A percentile compares a stretch with the other conserved stretches of the same genome.
Conservation (phyloP, 768 basidiomycete species). For the Termitomyces titanicus region DNA sequence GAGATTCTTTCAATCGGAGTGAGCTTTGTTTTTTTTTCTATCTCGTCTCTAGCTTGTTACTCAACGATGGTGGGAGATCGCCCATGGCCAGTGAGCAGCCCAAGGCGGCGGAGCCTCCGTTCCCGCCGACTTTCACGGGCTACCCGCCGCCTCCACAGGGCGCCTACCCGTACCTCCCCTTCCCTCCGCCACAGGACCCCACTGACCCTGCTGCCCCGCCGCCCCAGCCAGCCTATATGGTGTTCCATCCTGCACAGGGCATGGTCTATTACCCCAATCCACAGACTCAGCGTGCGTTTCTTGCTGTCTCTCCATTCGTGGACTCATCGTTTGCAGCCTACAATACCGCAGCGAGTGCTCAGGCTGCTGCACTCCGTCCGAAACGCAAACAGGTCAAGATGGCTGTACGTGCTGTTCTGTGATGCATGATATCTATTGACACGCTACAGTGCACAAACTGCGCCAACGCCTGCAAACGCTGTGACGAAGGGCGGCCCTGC, state of each 20-base stretch:
- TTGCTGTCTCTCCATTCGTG: not conserved
- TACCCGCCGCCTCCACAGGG: conserved; percentile 27
- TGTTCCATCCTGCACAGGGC: conserved; percentile 37
- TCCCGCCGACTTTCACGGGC: conserved; percentile 25
- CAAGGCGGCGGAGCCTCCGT: conserved; percentile 27
- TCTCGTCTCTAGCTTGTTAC: not conserved
- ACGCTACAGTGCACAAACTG: conserved; percentile 69
- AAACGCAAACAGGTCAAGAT: conserved; percentile 90
- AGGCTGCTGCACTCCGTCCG: conserved; percentile 36
- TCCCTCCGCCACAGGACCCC: conserved; percentile 34
- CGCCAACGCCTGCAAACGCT: conserved; percentile 85
- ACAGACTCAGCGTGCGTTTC: conserved; percentile 32
- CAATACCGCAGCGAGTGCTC: conserved; percentile 14
- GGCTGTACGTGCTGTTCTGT: conserved; percentile 42
- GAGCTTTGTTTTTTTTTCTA: not conserved
- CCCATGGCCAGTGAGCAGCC: conserved; percentile 33
- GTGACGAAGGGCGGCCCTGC: conserved; percentile 86
- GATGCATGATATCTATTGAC: too few species aligned
- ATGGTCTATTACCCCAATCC: conserved; percentile 39
- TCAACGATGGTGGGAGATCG: not conserved
- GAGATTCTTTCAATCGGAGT: conserved; percentile 14
- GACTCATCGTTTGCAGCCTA: not conserved
- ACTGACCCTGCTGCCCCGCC: conserved; percentile 23
- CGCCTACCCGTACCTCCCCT: conserved; percentile 39
- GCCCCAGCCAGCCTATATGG: conserved; percentile 33